These are phyloP conservation scores for Diphasiastrum complanatum DNA, from an alignment of 83 land plant species.

Conservation along the genomic window DNA sequence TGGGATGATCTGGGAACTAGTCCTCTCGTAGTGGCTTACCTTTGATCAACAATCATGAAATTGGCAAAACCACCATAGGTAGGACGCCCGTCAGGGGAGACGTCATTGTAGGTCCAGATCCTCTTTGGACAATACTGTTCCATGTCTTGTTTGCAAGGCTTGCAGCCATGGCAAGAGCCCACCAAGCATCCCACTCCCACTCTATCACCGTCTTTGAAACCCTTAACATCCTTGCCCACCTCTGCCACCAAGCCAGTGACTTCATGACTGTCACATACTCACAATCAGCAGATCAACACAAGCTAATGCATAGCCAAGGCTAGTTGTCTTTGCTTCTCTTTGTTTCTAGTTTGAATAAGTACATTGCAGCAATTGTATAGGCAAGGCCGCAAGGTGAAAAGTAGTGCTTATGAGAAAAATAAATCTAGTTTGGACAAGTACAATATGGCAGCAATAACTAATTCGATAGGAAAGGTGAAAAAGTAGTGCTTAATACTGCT, in stretches of 20 bases:
- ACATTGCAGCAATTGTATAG: background rate
- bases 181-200: conserved; percentile 12
- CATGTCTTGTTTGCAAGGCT: conserved; percentile 2
- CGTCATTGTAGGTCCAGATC: conserved; percentile 1
- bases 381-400: background rate
- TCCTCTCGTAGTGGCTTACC: background rate
- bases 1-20: too few relatives aligned
- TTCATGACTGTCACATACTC: background rate
- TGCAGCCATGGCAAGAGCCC: conserved; percentile 1
- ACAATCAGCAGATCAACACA: background rate
- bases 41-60: background rate
- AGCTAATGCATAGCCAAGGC: background rate
- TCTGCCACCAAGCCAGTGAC: background rate
- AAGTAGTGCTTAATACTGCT: too few relatives aligned
- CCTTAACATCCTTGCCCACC: background rate
- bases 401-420: background rate
- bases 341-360: background rate
- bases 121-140: conserved; percentile 7
- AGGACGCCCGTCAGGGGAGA: background rate
- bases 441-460: background rate
- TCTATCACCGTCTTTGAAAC: background rate
- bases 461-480: too few relatives aligned
- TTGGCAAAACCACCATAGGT: conserved; percentile 2
- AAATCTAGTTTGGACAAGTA: background rate
- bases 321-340: background rate